Conservation (phyloP, 2,329 filamentous ascomycete species). For the Fusarium sp. region DNA sequence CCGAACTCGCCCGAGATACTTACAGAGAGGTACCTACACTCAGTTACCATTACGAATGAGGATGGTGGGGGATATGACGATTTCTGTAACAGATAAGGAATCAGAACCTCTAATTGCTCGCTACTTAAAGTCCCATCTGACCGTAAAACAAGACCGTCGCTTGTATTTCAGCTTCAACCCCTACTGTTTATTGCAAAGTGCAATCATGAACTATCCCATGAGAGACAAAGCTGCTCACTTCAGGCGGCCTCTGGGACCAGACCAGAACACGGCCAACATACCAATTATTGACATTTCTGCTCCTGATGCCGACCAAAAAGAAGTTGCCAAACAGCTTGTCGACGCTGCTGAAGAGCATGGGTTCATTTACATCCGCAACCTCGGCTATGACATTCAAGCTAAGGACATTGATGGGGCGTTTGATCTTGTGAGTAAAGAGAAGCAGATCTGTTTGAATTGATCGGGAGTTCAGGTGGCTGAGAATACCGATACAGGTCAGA, state of each 20-base stretch:
- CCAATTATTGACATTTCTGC: slow-evolving; percentile 81
- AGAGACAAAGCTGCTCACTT: slow-evolving; percentile 2
- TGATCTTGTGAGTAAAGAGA: slow-evolving; percentile 64
- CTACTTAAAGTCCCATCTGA: background rate
- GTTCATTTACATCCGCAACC: slow-evolving; percentile 88
- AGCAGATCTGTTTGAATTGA: background rate
- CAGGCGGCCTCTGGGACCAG: slow-evolving; percentile 3
- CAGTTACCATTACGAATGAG: background rate
- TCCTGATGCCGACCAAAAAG: slow-evolving; percentile 55
- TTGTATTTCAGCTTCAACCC: background rate
- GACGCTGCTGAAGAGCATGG: slow-evolving; percentile 83
- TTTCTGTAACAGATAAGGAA: slow-evolving; percentile 2
- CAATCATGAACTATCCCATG: slow-evolving; percentile 2
- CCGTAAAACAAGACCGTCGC: background rate
- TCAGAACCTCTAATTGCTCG: background rate
- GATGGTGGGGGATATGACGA: slow-evolving; percentile 27
- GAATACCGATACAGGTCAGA: slow-evolving; percentile 57
- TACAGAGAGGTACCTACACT: background rate
- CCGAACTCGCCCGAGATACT: background rate
- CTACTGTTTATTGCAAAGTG: background rate
- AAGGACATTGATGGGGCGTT: slow-evolving; percentile 76
- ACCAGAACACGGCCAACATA: slow-evolving; percentile 58
- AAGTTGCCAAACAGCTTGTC: slow-evolving; percentile 73
- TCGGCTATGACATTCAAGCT: slow-evolving; percentile 71
- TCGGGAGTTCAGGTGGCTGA: background rate